Percentiles rank a stretch among this genome's conserved stretches.
These are phyloP conservation scores for Fusarium chaquense DNA, from an alignment of 2,329 filamentous ascomycete species.

Conservation along the genomic window DNA sequence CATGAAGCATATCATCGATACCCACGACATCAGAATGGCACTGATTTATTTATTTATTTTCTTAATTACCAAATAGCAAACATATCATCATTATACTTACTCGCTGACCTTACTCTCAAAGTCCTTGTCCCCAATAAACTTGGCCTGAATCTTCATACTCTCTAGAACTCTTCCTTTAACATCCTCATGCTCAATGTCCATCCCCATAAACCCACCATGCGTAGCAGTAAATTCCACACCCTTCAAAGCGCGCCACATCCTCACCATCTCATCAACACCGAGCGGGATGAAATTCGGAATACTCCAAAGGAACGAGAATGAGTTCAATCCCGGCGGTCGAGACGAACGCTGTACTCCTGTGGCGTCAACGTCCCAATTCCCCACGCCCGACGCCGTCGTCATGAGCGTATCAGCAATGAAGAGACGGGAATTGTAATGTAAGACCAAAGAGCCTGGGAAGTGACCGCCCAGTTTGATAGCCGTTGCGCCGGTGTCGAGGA, in stretches of 20 bases:
- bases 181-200: constrained; percentile 68
- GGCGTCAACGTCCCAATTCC: constrained; percentile 58
- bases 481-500: constrained; percentile 63
- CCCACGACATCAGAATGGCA: constrained; percentile 39
- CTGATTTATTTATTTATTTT: constrained; percentile 5
- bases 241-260: constrained; percentile 77
- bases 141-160: constrained; percentile 81
- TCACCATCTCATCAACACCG: constrained; percentile 68
- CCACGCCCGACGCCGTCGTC: constrained; percentile 71
- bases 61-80: constrained; percentile 10
- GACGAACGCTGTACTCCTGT: constrained; percentile 51
- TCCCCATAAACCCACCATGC: constrained; percentile 74
- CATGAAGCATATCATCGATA: constrained; percentile 28
- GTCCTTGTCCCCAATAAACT: constrained; percentile 58
- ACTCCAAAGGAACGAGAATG: constrained; percentile 81
- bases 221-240: constrained; percentile 72
- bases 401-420: constrained; percentile 83
- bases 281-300: constrained; percentile 82
- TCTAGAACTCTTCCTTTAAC: constrained; percentile 76
- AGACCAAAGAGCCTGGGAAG: constrained; percentile 79
- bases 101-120: constrained; percentile 47
- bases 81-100: neutral
- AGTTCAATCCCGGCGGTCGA: constrained; percentile 60
- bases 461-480: constrained; percentile 81
- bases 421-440: constrained; percentile 71